A percentile compares a stretch with the other conserved stretches of the same genome.
These are phyloP conservation scores for Trichoderma koningiopsis DNA, from an alignment of 2,329 filamentous ascomycete genomes.

Conservation along the genomic window DNA sequence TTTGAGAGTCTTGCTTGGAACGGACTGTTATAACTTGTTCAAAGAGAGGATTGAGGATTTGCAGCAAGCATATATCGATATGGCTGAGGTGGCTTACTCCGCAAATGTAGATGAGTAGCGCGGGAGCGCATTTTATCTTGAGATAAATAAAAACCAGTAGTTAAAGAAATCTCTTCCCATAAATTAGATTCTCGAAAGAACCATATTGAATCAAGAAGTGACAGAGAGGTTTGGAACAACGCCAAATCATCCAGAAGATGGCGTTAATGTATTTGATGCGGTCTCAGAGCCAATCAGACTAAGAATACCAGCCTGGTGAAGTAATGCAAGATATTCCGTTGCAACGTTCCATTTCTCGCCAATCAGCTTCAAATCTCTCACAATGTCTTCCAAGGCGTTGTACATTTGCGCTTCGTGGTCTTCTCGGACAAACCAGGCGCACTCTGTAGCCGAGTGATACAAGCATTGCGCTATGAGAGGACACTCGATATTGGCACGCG, in stretches of 20 bases:
- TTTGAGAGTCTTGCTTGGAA: constrained; percentile 2
- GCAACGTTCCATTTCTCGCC: constrained; percentile 5
- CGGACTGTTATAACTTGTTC: constrained; percentile 8
- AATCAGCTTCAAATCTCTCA: background rate
- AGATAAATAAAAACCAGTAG: background rate
- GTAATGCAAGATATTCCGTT: constrained; percentile 6
- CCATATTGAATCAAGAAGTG: background rate
- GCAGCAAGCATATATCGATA: background rate
- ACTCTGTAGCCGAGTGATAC: constrained; percentile 15
- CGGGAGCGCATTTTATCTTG: background rate
- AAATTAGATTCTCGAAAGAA: background rate
- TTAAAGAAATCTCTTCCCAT: background rate
- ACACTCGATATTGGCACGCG: constrained; percentile 13
- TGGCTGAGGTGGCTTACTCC: constrained; percentile 6
- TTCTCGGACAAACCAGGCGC: constrained; percentile 17
- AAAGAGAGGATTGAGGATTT: background rate
- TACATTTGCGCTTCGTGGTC: constrained; percentile 16
- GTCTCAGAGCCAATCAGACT: background rate
- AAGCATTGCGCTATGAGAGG: constrained; percentile 13
- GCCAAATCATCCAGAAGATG: constrained; percentile 3
- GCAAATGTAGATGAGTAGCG: background rate
- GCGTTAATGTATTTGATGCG: background rate
- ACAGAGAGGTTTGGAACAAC: background rate
- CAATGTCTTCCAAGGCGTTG: constrained; percentile 11
- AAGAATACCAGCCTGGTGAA: constrained; percentile 6